Evolutionary conservation across 176 grass and related monocot genomes (phyloP).

Genomic region (Carex pumila): DNA sequence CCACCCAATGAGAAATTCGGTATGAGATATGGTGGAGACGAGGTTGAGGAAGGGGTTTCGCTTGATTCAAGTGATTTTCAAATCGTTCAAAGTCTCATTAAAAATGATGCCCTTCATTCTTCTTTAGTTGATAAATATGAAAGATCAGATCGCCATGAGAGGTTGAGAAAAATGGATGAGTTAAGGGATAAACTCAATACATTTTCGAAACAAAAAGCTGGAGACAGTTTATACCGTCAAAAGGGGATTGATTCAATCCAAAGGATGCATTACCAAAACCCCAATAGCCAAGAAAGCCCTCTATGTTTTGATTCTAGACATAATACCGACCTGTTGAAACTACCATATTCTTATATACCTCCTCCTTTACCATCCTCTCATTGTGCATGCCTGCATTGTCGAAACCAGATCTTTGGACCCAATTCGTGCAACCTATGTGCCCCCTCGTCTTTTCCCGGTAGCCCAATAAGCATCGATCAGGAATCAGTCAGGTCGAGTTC

Average conservation of each 20-base stretch:
- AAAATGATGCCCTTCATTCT: constrained; percentile 18
- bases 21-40: constrained; percentile 19
- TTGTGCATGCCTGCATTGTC: constrained; percentile 29
- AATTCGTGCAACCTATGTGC: constrained; percentile 34
- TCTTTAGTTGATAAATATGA: constrained; percentile 34
- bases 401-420: background rate
- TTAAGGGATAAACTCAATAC: constrained; percentile 51
- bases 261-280: constrained; percentile 24
- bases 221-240: constrained; percentile 22
- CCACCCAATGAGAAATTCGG: constrained; percentile 33
- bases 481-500: constrained; percentile 38
- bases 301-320: constrained; percentile 36
- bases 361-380: constrained; percentile 26
- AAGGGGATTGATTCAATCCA: constrained; percentile 31
- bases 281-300: constrained; percentile 29
- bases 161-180: constrained; percentile 67
- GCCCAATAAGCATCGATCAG: constrained; percentile 29
- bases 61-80: constrained; percentile 62
- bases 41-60: constrained; percentile 30
- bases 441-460: constrained; percentile 46
- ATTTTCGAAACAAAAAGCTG: constrained; percentile 35
- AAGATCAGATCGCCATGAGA: constrained; percentile 31
- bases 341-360: constrained; percentile 23
- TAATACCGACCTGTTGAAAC: constrained; percentile 34
- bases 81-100: constrained; percentile 43